A percentile compares a stretch with the other conserved stretches of the same genome.
phyloP scores from a whole-genome alignment of 2,329 filamentous ascomycete genomes.

The Fusarium sp. region DNA sequence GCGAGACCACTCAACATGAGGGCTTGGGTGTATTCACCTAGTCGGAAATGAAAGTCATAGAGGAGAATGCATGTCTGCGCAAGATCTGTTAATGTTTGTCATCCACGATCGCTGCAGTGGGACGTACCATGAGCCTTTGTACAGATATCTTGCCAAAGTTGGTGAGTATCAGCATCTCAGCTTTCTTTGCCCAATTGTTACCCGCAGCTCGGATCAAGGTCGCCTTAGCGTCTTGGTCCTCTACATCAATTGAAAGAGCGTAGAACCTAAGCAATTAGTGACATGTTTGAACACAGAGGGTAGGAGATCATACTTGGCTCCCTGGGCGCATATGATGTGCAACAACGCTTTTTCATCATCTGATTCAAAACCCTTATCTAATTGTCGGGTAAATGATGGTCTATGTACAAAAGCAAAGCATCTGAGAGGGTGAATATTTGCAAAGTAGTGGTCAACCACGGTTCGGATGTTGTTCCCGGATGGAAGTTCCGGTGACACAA shows the following conservation, averaged over 20 bases:
- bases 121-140: constrained; percentile 57
- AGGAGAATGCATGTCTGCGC: constrained; percentile 56
- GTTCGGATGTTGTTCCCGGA: constrained; percentile 54
- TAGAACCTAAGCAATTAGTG: constrained; percentile 53
- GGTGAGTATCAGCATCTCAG: constrained; percentile 55
- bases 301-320: constrained; percentile 53
- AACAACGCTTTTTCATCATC: constrained; percentile 57
- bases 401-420: constrained; percentile 60
- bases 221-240: constrained; percentile 52
- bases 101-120: background rate
- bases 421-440: constrained; percentile 59
- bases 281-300: background rate
- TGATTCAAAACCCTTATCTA: constrained; percentile 56
- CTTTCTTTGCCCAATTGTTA: constrained; percentile 57
- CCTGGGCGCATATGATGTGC: constrained; percentile 58
- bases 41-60: constrained; percentile 59
- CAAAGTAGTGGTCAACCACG: constrained; percentile 58
- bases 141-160: constrained; percentile 59
- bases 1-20: constrained; percentile 60
- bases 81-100: constrained; percentile 1
- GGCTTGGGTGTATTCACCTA: constrained; percentile 59
- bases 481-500: constrained; percentile 54
- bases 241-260: constrained; percentile 50
- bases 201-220: constrained; percentile 54
- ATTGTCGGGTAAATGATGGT: constrained; percentile 57